Conservation (phyloP, 208 protist genomes). For the Trypanosoma platydactyli region DNA sequence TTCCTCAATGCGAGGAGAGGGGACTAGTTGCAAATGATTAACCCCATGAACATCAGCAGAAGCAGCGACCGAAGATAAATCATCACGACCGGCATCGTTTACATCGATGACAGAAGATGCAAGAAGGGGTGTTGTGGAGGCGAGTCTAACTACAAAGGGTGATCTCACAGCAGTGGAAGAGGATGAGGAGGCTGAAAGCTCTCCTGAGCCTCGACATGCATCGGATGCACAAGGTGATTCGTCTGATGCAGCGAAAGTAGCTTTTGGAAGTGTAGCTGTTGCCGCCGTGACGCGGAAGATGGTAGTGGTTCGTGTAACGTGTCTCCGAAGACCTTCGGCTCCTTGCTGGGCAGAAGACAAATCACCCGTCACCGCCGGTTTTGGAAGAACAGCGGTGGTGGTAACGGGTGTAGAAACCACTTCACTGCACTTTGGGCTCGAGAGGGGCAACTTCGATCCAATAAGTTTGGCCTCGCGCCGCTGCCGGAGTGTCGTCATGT, state of each 20-base stretch:
- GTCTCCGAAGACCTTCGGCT: not conserved
- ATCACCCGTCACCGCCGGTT: not conserved
- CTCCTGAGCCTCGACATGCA: not conserved
- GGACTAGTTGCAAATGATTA: not conserved
- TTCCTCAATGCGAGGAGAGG: slow-evolving; percentile 20
- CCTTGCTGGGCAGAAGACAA: not conserved
- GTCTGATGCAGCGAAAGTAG: not conserved
- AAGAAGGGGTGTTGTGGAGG: not conserved
- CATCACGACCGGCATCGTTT: not conserved
- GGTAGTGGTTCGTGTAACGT: not conserved
- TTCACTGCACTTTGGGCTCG: not conserved
- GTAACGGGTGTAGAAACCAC: not conserved
- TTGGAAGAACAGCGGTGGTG: not conserved
- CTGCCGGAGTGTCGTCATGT: slow-evolving; percentile 22
- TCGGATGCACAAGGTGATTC: not conserved
- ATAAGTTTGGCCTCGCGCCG: slow-evolving; percentile 11
- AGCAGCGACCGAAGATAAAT: not conserved
- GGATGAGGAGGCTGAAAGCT: not conserved
- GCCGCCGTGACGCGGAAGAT: slow-evolving; percentile 11
- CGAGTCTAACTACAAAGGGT: slow-evolving; percentile 11
- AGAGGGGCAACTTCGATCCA: not conserved
- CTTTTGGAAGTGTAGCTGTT: not conserved
- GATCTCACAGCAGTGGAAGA: not conserved
- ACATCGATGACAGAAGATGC: not conserved
- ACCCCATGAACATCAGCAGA: not conserved